These are phyloP conservation scores for Cocos nucifera DNA, from an alignment of 176 grass and related monocot genomes.

Conservation along the genomic window DNA sequence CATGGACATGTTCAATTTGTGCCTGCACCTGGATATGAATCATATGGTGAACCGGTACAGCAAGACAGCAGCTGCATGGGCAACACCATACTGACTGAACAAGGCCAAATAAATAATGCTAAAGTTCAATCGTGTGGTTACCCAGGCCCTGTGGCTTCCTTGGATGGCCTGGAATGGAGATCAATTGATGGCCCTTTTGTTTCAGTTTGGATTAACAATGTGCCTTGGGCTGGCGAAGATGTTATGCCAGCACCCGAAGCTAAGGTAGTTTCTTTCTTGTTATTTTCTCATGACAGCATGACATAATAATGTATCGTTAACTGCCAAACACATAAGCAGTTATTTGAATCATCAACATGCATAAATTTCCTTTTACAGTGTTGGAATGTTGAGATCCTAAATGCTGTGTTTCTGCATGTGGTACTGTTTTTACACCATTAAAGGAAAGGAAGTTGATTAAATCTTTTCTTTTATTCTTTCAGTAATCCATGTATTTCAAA, in stretches of 20 bases:
- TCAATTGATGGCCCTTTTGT: constrained; percentile 78
- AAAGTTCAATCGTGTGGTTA: constrained; percentile 34
- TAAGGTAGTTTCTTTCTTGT: constrained; percentile 30
- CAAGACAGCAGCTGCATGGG: constrained; percentile 21
- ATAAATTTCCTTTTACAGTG: too few species aligned
- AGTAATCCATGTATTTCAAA: too few species aligned
- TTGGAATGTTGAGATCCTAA: too few species aligned
- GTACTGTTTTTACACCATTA: too few species aligned
- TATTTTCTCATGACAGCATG: too few species aligned
- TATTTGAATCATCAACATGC: too few species aligned
- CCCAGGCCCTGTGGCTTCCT: constrained; percentile 34
- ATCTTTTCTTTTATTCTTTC: too few species aligned
- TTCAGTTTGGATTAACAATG: constrained; percentile 73
- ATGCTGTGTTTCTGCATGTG: too few species aligned
- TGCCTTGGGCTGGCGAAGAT: constrained; percentile 62
- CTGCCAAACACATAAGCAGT: too few species aligned
- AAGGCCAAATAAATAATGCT: constrained; percentile 7
- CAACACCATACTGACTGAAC: constrained; percentile 9
- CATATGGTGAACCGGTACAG: constrained; percentile 43
- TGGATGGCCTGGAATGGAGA: constrained; percentile 54
- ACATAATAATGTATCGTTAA: too few species aligned
- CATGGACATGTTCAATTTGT: constrained; percentile 57
- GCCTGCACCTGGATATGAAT: constrained; percentile 74
- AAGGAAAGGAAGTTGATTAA: too few species aligned
- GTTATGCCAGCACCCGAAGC: constrained; percentile 77